Base-by-base conservation (phyloP, 1,139 yeast species). In the Magnusiomyces sp. region DNA sequence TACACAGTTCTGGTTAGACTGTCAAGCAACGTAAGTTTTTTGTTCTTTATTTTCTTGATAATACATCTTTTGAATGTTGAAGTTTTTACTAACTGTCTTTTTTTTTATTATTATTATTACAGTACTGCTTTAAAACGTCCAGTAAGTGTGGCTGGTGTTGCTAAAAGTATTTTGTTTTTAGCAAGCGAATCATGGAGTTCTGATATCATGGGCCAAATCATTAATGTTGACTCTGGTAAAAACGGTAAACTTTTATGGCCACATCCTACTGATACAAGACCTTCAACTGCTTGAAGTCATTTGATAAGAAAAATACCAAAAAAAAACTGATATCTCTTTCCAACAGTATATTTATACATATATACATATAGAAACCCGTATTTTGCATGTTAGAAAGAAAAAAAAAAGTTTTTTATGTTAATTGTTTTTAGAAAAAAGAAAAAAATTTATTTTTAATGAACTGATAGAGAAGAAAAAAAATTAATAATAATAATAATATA, bases 121-220 rank as follows among this genome's bases (percentile, higher is more conserved):
- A 31, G 34, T 13, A 51, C 54, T 9, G 50, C 54, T 1, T 38
- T 51, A 5, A 46, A 47, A 19, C 42, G 50, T 10, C 54, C 54
- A 1, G 53, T 50, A 9, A 34, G 42, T 17, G 16, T 51, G 13
- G 49, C 41, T 17, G 51, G 51, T 1, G 54, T 51, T 9, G 54
- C 53, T 17, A 43, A 44, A 33, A 43, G 47, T 33, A 51, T 51
- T 42, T 9, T 51, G 46, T 51, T 51, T 37, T 20, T 51, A 43
- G 53, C 53, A 19, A 45, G 53, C n/a, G 53, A 51, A 36, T 47
- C 36, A 27, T 51, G 54, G 54, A 42, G 51, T 31, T 49, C 53
- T 2, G 50, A 51, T 36, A 50, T 51, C n/a, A 51, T 41, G 40
- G 54, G 54, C 2, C 52, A 50, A 17, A 37, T 48, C 29, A 14